Evolutionary conservation across 1,139 yeast species (phyloP), one percentile per base, ranked within the genome.

Genomic region (Yamadazyma taylorii): DNA sequence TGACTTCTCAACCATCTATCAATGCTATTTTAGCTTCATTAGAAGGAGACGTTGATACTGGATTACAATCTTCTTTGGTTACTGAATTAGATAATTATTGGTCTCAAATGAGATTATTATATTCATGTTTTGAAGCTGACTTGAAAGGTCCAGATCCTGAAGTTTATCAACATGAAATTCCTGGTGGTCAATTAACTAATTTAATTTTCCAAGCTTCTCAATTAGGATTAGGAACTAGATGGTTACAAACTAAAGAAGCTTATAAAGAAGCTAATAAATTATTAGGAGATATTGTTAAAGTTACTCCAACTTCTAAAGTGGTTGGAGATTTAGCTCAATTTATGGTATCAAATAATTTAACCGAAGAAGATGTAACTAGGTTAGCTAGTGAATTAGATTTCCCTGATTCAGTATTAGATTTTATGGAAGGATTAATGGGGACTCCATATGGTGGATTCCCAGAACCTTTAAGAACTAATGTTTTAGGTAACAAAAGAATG

Each of bases 361-460:
- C 82, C 13, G 73, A 85, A 39, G 88, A 85, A 56, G 99, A 92
- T 58, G 95, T 94, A 43, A 72, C 73, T 61, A 85, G 84, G 58
- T 78, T 92, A 56, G 98, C 98, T 2, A 69, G 79, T 36, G 88
- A 88, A 51, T 78, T 92, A 55, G 97, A 92, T 66, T 92, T 92
- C 95, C 99, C 99, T 42, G 97, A 85, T 57, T 90, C 97, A 13
- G 96, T 92, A 24, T 77, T 92, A 60, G 98, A 94, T 68, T 92
- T 92, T 76, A 89, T 92, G 79, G 96, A 94, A 73, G 99, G 99
- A 53, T 77, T 92, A 59, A 92, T 94, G 89, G 99, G 99, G 60
- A 92, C 92, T 55, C 99, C 99, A 53, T 89, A 87, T 60, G 98
- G 98, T 51, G 99, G 99, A 6, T 92, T 94, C 95, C 98, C 98